A percentile compares a stretch with the other conserved stretches of the same genome.
phyloP scores from a whole-genome alignment of 768 basidiomycete species.

The Terana coerulea region DNA sequence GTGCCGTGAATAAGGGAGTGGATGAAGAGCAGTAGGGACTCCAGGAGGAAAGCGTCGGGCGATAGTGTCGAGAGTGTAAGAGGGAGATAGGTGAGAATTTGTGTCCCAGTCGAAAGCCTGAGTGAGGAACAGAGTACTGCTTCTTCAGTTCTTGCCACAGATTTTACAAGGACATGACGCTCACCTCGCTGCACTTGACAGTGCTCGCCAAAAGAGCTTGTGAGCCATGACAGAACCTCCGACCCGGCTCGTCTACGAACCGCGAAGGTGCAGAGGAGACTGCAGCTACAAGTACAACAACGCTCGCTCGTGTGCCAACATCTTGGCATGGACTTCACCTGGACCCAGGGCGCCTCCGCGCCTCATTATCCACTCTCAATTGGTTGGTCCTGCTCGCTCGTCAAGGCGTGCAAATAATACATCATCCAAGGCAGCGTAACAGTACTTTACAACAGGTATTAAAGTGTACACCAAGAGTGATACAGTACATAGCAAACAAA shows the following conservation, averaged over 20 bases:
- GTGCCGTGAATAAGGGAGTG: constrained; percentile 85
- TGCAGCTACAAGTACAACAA: constrained; percentile 10
- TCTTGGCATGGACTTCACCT: neutral
- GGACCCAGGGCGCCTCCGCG: neutral
- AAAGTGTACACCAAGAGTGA: too few species aligned
- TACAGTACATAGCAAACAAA: neutral
- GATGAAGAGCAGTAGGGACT: constrained; percentile 71
- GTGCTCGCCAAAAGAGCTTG: constrained; percentile 18
- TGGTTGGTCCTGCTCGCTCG: too few species aligned
- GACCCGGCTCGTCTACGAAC: constrained; percentile 2
- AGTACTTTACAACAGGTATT: neutral
- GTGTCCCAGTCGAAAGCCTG: constrained; percentile 72
- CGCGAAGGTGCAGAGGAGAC: neutral
- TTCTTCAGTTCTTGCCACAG: constrained; percentile 7
- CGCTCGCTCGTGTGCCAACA: neutral
- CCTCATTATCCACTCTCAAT: neutral
- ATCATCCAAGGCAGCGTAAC: too few species aligned
- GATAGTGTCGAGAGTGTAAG: constrained; percentile 83
- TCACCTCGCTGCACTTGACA: constrained; percentile 18
- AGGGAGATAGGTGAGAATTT: constrained; percentile 81
- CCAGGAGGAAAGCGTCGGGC: constrained; percentile 71
- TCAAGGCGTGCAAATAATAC: too few species aligned
- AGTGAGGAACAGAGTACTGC: constrained; percentile 13
- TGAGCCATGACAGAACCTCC: constrained; percentile 13
- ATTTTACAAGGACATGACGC: neutral